These are phyloP conservation scores for Alternaria arborescens DNA, from an alignment of 2,329 filamentous ascomycete genomes.

Conservation along the genomic window DNA sequence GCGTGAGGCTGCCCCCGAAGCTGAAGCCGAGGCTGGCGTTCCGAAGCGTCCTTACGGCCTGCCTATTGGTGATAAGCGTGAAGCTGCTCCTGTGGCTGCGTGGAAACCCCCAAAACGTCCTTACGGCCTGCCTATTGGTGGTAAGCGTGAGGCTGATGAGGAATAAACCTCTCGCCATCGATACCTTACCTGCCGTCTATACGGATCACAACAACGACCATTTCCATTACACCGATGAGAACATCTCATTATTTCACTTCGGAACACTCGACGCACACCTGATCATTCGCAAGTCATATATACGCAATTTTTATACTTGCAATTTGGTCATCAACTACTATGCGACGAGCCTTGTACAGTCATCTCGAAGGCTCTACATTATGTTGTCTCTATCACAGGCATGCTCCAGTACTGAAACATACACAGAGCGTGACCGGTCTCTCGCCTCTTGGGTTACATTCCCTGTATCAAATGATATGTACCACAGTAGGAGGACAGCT, in stretches of 20 bases:
- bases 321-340: not conserved
- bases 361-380: constrained; percentile 10
- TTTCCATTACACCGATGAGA: not conserved
- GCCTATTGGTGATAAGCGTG: constrained; percentile 26
- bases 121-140: constrained; percentile 22
- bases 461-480: constrained; percentile 6
- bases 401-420: not conserved
- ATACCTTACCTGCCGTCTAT: not conserved
- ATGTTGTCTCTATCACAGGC: not conserved
- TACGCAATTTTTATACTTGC: not conserved
- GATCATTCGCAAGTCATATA: not conserved
- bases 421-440: constrained; percentile 14
- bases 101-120: constrained; percentile 1
- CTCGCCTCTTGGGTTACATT: constrained; percentile 8
- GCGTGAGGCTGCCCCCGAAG: constrained; percentile 44
- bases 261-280: constrained; percentile 4
- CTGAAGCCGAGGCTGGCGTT: constrained; percentile 23
- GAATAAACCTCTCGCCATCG: constrained; percentile 3
- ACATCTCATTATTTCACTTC: constrained; percentile 6
- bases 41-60: constrained; percentile 10
- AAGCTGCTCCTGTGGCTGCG: constrained; percentile 20
- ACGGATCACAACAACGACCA: not conserved
- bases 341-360: constrained; percentile 9
- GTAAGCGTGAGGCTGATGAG: constrained; percentile 34
- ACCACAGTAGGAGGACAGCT: constrained; percentile 3